A percentile compares a stretch with the other conserved stretches of the same genome.
Evolutionary conservation across 2,329 filamentous ascomycete genomes (phyloP).

Genomic region (Eutypa lata): DNA sequence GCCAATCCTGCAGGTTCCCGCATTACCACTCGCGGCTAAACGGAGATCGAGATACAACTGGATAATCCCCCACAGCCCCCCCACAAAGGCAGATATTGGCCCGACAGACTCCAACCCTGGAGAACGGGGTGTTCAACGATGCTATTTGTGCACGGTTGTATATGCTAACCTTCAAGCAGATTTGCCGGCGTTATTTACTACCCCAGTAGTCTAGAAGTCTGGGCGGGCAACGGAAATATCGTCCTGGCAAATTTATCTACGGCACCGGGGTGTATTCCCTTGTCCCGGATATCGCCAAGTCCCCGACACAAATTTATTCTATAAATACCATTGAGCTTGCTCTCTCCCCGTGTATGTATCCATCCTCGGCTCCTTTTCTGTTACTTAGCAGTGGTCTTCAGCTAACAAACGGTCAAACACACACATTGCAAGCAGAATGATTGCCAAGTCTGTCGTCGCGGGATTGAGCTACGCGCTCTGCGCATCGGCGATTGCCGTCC

Average conservation of each 20-base stretch:
- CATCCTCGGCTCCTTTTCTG: not conserved
- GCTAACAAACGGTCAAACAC: not conserved
- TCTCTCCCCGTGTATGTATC: not conserved
- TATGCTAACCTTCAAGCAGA: not conserved
- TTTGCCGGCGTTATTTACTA: not conserved
- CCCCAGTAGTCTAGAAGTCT: not conserved
- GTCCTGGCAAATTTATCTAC: not conserved
- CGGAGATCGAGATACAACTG: not conserved
- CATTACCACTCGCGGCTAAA: not conserved
- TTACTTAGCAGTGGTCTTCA: no score
- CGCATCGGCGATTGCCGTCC: slow-evolving; percentile 25
- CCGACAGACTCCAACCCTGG: not conserved
- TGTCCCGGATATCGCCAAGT: not conserved
- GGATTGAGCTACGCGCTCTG: slow-evolving; percentile 23
- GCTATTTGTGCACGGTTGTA: not conserved
- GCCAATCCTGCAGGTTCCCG: not conserved
- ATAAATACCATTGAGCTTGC: not conserved
- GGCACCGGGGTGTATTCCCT: not conserved
- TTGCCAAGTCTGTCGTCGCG: slow-evolving; percentile 19
- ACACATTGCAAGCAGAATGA: slow-evolving; percentile 17
- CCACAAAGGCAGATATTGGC: not conserved
- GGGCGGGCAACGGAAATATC: not conserved
- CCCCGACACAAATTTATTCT: not conserved
- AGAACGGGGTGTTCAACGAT: not conserved
- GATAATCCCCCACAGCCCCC: not conserved